Conservation (phyloP, 805 yeast species). For the Nakazawaea molendinolei region DNA sequence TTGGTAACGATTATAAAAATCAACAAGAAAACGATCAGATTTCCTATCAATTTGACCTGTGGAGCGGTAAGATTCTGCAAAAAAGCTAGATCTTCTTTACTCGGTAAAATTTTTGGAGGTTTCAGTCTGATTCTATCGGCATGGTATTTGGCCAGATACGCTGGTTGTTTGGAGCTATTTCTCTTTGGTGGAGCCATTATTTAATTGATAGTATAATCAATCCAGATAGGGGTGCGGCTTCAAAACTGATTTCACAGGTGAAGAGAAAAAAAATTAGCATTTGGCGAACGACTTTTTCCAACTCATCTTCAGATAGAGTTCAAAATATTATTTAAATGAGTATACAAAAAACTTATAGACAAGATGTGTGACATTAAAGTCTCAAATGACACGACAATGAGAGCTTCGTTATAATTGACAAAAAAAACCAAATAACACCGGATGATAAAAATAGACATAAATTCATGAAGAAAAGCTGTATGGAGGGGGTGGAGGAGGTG, state of each 20-base stretch:
- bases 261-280: no score
- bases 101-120: slow-evolving; percentile 4
- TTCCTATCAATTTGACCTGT: slow-evolving; percentile 3
- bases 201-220: not conserved
- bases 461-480: not conserved
- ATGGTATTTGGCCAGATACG: slow-evolving; percentile 7
- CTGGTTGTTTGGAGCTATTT: slow-evolving; percentile 4
- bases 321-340: no score
- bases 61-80: not conserved
- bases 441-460: not conserved
- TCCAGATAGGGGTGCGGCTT: slow-evolving; percentile 5
- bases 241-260: not conserved
- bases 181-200: slow-evolving; percentile 1
- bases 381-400: no score
- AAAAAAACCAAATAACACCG: no score
- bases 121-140: slow-evolving; percentile 3
- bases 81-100: not conserved
- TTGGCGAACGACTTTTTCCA: no score
- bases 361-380: no score
- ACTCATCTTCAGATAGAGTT: no score
- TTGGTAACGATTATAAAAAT: slow-evolving; percentile 1
- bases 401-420: no score
- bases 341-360: no score
- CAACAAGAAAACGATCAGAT: not conserved
- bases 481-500: slow-evolving; percentile 8